These are phyloP conservation scores for Eucalyptus dawsonii DNA, from an alignment of 345 rosid species.

Conservation along the genomic window DNA sequence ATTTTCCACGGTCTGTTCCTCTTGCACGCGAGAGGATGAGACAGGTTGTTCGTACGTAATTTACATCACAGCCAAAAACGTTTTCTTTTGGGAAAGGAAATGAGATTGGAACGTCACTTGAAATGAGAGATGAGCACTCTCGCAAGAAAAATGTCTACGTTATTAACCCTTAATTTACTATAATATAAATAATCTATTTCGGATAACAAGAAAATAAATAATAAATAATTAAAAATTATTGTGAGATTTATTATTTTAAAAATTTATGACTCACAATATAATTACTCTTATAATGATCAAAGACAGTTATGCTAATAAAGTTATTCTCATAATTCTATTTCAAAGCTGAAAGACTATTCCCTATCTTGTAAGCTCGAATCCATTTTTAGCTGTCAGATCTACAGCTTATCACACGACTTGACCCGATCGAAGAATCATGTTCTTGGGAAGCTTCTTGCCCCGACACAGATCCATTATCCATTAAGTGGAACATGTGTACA, in stretches of 20 bases:
- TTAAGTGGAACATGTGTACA: neutral
- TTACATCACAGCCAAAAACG: neutral
- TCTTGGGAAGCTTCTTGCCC: neutral
- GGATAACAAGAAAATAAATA: too few species aligned
- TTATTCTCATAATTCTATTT: neutral
- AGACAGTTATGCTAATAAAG: too few species aligned
- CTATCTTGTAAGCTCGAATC: neutral
- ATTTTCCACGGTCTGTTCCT: neutral
- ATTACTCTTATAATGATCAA: too few species aligned
- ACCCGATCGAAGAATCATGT: neutral
- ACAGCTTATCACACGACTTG: neutral
- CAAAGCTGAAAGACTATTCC: neutral
- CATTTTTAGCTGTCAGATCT: neutral
- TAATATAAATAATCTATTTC: too few species aligned
- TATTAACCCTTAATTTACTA: too few species aligned
- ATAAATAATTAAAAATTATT: too few species aligned
- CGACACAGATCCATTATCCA: neutral
- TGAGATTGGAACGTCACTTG: neutral
- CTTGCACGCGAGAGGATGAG: neutral
- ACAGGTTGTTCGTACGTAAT: neutral
- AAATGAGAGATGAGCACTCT: neutral
- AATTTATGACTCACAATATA: too few species aligned
- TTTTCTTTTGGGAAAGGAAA: neutral
- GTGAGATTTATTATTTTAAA: too few species aligned
- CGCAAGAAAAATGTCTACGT: too few species aligned